Base-by-base conservation (phyloP, 768 basidiomycete genomes). In the Cystobasidium onofrii region DNA sequence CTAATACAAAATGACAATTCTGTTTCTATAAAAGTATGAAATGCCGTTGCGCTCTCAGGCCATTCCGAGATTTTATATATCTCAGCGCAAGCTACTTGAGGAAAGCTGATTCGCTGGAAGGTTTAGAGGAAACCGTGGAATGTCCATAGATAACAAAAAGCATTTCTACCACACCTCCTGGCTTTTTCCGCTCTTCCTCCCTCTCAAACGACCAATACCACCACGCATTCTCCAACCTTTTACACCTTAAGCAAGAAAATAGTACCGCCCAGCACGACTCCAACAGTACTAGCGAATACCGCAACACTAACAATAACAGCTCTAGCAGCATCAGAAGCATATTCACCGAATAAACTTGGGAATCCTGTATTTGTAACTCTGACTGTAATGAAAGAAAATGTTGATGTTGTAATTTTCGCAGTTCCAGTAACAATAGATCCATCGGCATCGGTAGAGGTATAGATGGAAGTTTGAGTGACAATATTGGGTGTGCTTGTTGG, bases 361-460 rank as follows among this genome's bases (percentile, higher is more conserved):
- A 67, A 29, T 34, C 62, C 70, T 12, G 74, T 75, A 41, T 67
- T 46, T 33, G 74, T 67, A 55, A 31, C 15, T 20, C 74, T 36
- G 41, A 46, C 43, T 9, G 74, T 75, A 55, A 55, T 46, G 70
- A 75, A 75, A 17, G 70, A 61, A 27, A 75, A 67, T 44, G 74
- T 75, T 25, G 61, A 73, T 2, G 57, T 64, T 3, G 71, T 64
- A 13, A 63, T 41, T n/a, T 13, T 34, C 15, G 33, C 43, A 6
- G 61, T 62, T n/a, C 61, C 27, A 2, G 50, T 54, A 33, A 64
- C 33, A 4, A 54, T 31, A 4, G 33, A 41, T 41, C 65, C 54
- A 36, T 43, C 57, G n/a, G 57, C 33, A 31, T 67, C 66, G 54
- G 66, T 50, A 17, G 74, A 73, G 10, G 74, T 46, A 3, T 54